Conservation (phyloP, 305 asterid genomes). For the Rubia peregrina region DNA sequence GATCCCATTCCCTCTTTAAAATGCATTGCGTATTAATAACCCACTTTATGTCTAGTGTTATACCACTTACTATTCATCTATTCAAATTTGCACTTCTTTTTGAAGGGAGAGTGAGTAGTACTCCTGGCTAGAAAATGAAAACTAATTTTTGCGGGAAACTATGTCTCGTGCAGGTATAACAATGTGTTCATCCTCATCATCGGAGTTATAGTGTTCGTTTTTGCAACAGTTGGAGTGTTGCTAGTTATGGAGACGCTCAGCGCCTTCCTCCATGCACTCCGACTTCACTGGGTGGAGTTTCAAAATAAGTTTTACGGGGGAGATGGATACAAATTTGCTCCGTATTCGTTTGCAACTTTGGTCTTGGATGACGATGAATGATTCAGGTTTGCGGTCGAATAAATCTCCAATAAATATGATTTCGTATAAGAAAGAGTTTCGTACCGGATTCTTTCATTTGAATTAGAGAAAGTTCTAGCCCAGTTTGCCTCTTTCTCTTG, state of each 20-base stretch:
- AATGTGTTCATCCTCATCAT: conserved; percentile 55
- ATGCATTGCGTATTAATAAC: neutral
- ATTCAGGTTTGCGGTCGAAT: conserved; percentile 12
- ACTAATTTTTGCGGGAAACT: neutral
- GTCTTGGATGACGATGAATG: conserved; percentile 59
- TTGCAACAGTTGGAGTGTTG: conserved; percentile 82
- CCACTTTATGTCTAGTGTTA: neutral
- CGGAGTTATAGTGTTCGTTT: conserved; percentile 64
- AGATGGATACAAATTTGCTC: conserved; percentile 79
- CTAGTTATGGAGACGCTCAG: conserved; percentile 93
- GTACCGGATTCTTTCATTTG: conserved; percentile 16
- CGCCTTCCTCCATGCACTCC: conserved; percentile 84
- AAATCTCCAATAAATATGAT: conserved; percentile 9
- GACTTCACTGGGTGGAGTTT: conserved; percentile 96
- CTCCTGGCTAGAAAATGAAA: neutral
- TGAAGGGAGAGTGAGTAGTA: neutral
- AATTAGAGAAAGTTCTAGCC: neutral
- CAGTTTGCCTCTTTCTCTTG: conserved; percentile 4
- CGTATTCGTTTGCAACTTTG: conserved; percentile 49
- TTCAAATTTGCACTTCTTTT: neutral
- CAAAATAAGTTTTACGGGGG: conserved; percentile 94
- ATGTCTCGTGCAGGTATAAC: conserved; percentile 55
- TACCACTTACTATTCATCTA: neutral
- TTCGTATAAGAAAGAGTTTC: conserved; percentile 11
- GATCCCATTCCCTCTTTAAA: neutral